These are phyloP conservation scores for Beauveria rudraprayagi DNA, from an alignment of 2,329 filamentous ascomycete species.

Conservation along the genomic window DNA sequence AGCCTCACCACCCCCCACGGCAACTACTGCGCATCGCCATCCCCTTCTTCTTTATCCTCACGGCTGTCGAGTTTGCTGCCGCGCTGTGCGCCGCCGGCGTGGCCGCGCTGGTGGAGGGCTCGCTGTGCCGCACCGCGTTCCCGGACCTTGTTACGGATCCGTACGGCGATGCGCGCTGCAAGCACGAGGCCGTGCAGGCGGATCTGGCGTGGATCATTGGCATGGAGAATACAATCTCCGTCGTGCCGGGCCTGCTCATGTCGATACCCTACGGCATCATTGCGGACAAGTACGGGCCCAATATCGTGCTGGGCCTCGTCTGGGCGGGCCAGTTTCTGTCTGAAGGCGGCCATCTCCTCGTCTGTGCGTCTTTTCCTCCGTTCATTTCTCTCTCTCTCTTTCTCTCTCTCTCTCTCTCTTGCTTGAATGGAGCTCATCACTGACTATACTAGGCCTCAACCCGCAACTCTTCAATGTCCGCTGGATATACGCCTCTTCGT, in stretches of 20 bases:
- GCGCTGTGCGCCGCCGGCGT: neutral
- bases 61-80: neutral
- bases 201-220: constrained; percentile 8
- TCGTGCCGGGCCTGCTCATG: constrained; percentile 6
- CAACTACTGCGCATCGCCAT: neutral
- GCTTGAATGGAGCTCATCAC: neutral
- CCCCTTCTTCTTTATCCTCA: neutral
- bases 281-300: constrained; percentile 6
- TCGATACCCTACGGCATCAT: constrained; percentile 8
- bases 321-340: constrained; percentile 2
- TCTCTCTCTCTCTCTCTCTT: neutral
- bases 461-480: constrained; percentile 5
- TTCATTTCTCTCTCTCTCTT: neutral
- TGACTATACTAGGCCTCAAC: neutral
- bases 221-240: constrained; percentile 1
- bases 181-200: constrained; percentile 4
- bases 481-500: constrained; percentile 7
- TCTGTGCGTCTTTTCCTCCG: neutral
- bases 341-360: constrained; percentile 1
- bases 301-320: neutral
- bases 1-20: too few species aligned
- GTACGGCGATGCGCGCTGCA: constrained; percentile 9
- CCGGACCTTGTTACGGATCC: neutral
- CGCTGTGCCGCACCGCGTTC: neutral
- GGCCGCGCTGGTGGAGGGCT: constrained; percentile 6